phyloP scores from a whole-genome alignment of 805 yeast species.

The Kodamaea neixiangensis region DNA sequence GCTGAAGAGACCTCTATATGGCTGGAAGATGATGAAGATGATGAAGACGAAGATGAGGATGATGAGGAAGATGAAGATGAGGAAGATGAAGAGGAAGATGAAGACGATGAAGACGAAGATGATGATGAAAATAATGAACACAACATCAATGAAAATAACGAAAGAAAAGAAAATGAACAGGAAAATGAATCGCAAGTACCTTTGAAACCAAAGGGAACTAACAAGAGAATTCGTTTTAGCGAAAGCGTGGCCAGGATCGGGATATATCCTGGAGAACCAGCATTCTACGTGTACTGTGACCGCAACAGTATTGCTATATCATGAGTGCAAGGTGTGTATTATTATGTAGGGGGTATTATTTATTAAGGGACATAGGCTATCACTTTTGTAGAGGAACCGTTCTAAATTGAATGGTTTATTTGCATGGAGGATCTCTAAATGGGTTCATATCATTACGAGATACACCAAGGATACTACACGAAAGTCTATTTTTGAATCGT shows the following conservation, averaged over 20 bases:
- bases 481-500: no score
- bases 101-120: conserved; percentile 5
- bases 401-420: no score
- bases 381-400: background rate
- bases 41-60: conserved; percentile 2
- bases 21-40: conserved; percentile 8
- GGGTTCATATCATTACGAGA: no score
- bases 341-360: background rate
- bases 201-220: background rate
- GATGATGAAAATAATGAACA: conserved; percentile 3
- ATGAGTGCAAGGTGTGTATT: background rate
- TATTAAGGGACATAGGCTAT: background rate
- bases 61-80: background rate
- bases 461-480: no score
- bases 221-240: conserved; percentile 7
- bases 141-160: background rate
- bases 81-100: conserved; percentile 1
- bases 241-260: conserved; percentile 10
- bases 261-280: conserved; percentile 11
- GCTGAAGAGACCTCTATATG: background rate
- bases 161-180: background rate
- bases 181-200: background rate
- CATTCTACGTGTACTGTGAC: conserved; percentile 12
- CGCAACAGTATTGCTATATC: conserved; percentile 5
- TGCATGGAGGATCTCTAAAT: no score